Evolutionary conservation across 129 eudicot genomes (phyloP).

Genomic region (Escallonia rubra): DNA sequence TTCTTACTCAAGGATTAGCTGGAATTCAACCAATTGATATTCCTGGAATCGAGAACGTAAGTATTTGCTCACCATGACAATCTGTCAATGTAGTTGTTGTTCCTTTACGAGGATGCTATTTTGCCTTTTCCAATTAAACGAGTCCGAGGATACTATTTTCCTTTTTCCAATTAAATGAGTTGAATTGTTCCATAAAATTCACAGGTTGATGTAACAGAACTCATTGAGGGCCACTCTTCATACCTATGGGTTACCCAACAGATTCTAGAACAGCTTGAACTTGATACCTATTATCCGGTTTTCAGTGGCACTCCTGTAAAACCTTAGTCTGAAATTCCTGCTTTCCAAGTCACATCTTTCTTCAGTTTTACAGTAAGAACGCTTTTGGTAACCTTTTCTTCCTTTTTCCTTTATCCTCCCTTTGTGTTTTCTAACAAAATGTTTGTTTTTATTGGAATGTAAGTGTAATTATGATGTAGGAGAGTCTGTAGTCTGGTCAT

Average conservation of each 20-base stretch:
- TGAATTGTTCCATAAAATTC: neutral
- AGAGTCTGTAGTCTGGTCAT: no score
- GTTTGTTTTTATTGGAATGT: no score
- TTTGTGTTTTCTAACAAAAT: no score
- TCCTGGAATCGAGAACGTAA: slow-evolving; percentile 96
- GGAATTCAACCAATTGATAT: slow-evolving; percentile 80
- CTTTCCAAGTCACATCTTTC: no score
- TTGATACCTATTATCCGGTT: slow-evolving; percentile 76
- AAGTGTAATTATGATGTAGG: no score
- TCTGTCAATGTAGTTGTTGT: neutral
- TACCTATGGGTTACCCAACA: slow-evolving; percentile 81
- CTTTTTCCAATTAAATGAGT: neutral
- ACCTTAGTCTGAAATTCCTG: neutral
- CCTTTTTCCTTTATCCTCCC: no score
- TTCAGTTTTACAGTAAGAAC: no score
- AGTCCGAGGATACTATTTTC: no score
- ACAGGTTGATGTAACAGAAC: slow-evolving; percentile 92
- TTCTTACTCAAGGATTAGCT: slow-evolving; percentile 86
- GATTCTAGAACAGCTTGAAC: slow-evolving; percentile 76
- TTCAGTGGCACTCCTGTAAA: slow-evolving; percentile 28
- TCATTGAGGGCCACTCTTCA: slow-evolving; percentile 89
- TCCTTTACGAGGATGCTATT: neutral
- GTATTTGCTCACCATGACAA: slow-evolving; percentile 8
- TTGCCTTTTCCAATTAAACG: no score
- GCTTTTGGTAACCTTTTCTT: no score